These are phyloP conservation scores for Boletus semigastroideus DNA, from an alignment of 1,284 basidiomycete species.

Conservation along the genomic window DNA sequence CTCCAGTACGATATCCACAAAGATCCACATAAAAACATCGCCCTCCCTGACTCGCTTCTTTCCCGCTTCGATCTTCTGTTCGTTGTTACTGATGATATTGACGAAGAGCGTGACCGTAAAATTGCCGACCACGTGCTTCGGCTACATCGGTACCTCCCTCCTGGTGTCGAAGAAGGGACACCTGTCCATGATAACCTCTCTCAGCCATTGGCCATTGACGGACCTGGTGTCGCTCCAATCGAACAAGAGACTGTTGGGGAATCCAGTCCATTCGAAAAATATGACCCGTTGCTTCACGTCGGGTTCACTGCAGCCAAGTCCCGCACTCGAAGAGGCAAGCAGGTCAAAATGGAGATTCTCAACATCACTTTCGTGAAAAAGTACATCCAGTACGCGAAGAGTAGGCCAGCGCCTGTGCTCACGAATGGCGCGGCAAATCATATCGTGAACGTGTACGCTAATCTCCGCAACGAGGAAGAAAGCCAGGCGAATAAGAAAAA, in stretches of 20 bases:
- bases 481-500: slow-evolving; percentile 84
- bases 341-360: slow-evolving; percentile 81
- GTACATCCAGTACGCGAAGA: slow-evolving; percentile 98
- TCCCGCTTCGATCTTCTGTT: slow-evolving; percentile 99
- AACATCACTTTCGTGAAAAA: slow-evolving; percentile 97
- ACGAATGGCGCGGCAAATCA: slow-evolving; percentile 94
- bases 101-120: slow-evolving; percentile 89
- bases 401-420: slow-evolving; percentile 78
- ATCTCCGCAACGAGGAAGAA: slow-evolving; percentile 89
- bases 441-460: slow-evolving; percentile 93
- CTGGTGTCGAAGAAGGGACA: slow-evolving; percentile 93
- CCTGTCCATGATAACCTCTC: slow-evolving; percentile 87
- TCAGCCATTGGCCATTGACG: slow-evolving; percentile 85
- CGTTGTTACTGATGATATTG: slow-evolving; percentile 97
- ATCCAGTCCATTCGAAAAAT: slow-evolving; percentile 92
- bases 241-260: slow-evolving; percentile 55
- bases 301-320: slow-evolving; percentile 64
- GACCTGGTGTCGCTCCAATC: slow-evolving; percentile 55
- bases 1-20: slow-evolving; percentile 99
- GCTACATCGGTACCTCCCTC: slow-evolving; percentile 96
- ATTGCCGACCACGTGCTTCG: slow-evolving; percentile 98
- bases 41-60: slow-evolving; percentile 94
- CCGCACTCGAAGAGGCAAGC: slow-evolving; percentile 55
- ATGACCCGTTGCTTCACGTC: slow-evolving; percentile 92
- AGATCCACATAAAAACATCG: slow-evolving; percentile 98